Evolutionary conservation across 2,329 filamentous ascomycete species (phyloP).

Genomic region (Fusarium sarcochroum): DNA sequence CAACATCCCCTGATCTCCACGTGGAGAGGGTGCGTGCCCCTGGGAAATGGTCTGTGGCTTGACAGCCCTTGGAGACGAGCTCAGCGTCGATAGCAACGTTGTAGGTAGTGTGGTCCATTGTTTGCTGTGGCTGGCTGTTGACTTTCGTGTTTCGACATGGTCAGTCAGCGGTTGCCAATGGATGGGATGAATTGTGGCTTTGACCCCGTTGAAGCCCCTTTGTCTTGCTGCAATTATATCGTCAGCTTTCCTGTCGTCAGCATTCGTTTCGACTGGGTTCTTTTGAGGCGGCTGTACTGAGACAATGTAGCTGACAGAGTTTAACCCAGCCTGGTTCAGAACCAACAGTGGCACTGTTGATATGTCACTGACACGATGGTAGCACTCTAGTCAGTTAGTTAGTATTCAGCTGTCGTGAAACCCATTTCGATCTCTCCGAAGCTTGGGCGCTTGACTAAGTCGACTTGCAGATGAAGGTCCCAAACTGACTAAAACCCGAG

Average conservation of each 20-base stretch:
- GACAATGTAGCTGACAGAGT: constrained; percentile 29
- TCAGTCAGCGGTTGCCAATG: constrained; percentile 15
- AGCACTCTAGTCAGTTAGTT: constrained; percentile 6
- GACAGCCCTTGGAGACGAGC: constrained; percentile 23
- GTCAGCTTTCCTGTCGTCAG: constrained; percentile 13
- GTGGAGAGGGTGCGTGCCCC: constrained; percentile 31
- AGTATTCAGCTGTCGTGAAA: constrained; percentile 16
- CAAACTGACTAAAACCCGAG: constrained; percentile 18
- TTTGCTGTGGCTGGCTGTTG: constrained; percentile 31
- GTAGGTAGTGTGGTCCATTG: constrained; percentile 23
- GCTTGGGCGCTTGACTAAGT: background rate
- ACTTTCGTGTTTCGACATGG: constrained; percentile 5
- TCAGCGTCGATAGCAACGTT: constrained; percentile 3
- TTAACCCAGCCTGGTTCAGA: constrained; percentile 5
- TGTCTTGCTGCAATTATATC: constrained; percentile 15
- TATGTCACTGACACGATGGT: constrained; percentile 35
- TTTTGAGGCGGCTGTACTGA: constrained; percentile 8
- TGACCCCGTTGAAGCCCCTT: constrained; percentile 25
- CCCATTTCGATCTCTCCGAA: background rate
- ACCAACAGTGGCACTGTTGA: constrained; percentile 1
- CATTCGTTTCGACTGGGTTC: background rate
- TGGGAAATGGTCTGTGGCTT: constrained; percentile 36
- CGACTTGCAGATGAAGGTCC: background rate
- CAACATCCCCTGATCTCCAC: constrained; percentile 36
- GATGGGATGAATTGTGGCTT: constrained; percentile 29